phyloP scores from a whole-genome alignment of 306 rosid species.

The Delonix regia region DNA sequence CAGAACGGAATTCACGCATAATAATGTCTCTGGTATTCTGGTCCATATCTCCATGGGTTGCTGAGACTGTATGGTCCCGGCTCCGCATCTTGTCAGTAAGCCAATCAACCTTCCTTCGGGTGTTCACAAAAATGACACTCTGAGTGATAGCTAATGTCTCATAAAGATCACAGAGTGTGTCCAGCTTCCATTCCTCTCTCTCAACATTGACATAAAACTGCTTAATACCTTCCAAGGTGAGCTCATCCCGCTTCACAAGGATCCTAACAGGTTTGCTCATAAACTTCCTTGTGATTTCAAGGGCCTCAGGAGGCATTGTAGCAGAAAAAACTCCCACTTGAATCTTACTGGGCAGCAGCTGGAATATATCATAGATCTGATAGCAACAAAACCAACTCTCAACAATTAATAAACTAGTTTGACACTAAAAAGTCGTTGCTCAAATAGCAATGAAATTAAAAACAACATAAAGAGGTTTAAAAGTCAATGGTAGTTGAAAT shows the following conservation, averaged over 20 bases:
- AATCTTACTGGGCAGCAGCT: conserved; percentile 71
- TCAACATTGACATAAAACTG: conserved; percentile 79
- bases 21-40: conserved; percentile 85
- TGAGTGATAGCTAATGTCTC: conserved; percentile 83
- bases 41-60: conserved; percentile 93
- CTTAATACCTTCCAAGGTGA: conserved; percentile 82
- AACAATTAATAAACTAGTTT: background rate
- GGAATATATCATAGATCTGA: conserved; percentile 87
- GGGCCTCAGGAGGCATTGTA: conserved; percentile 91
- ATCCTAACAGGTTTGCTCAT: conserved; percentile 91
- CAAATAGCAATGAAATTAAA: too few species aligned
- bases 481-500: background rate
- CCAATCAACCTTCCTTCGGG: conserved; percentile 93
- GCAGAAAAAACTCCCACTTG: conserved; percentile 89
- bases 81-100: conserved; percentile 84
- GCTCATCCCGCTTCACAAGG: conserved; percentile 89
- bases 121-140: conserved; percentile 82
- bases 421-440: background rate
- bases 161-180: conserved; percentile 76
- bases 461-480: background rate
- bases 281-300: conserved; percentile 81
- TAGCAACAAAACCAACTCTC: conserved; percentile 4
- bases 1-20: conserved; percentile 88
- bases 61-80: conserved; percentile 85
- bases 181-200: conserved; percentile 81